Conservation (phyloP, 1,284 basidiomycete species). For the Agaricales sp. region DNA sequence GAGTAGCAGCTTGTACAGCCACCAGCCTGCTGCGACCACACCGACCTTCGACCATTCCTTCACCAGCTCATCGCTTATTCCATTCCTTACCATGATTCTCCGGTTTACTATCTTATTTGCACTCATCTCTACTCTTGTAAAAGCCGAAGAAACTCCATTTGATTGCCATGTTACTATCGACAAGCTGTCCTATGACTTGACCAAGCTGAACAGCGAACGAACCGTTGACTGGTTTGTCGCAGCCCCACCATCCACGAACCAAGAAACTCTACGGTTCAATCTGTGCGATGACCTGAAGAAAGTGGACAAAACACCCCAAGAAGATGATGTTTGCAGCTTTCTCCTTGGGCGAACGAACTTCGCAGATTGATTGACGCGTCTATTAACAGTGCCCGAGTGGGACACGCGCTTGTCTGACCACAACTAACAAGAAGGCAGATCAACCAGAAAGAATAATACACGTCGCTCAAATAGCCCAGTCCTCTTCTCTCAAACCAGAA, state of each 20-base stretch:
- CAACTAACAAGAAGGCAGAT: slow-evolving; percentile 47
- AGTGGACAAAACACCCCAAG: neutral
- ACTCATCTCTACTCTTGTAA: slow-evolving; percentile 19
- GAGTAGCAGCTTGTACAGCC: neutral
- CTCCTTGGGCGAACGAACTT: neutral
- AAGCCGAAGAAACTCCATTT: slow-evolving; percentile 33
- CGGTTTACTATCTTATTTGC: slow-evolving; percentile 24
- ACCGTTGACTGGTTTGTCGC: slow-evolving; percentile 18
- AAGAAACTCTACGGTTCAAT: slow-evolving; percentile 26
- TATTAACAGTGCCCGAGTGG: slow-evolving; percentile 48
- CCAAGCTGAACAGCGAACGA: slow-evolving; percentile 38
- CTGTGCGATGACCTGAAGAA: slow-evolving; percentile 10
- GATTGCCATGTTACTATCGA: slow-evolving; percentile 43
- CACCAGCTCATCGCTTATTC: neutral
- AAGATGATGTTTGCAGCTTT: neutral
- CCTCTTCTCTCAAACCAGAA: slow-evolving; percentile 28
- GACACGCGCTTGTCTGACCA: slow-evolving; percentile 63
- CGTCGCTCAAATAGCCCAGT: slow-evolving; percentile 49
- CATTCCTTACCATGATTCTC: slow-evolving; percentile 15
- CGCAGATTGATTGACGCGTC: neutral
- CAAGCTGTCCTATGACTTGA: slow-evolving; percentile 48
- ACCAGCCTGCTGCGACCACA: too few relatives aligned
- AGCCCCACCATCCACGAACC: slow-evolving; percentile 21
- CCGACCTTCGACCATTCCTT: too few relatives aligned
- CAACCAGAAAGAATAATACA: slow-evolving; percentile 45